These are phyloP conservation scores for Acacia pycnantha DNA, from an alignment of 331 rosid species.

Conservation along the genomic window DNA sequence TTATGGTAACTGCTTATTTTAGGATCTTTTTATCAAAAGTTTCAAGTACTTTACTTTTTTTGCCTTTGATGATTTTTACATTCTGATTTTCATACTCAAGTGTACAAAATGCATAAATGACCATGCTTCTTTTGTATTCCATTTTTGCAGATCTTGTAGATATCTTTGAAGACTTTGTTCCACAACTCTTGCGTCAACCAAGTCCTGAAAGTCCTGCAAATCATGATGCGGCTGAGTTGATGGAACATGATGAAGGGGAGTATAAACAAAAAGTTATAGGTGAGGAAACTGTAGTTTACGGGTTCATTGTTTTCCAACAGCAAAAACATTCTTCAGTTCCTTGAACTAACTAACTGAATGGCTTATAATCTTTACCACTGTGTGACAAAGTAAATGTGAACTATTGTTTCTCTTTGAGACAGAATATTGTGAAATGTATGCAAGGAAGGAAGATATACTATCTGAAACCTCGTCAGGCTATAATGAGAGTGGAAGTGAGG, in stretches of 20 bases:
- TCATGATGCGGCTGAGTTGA: slow-evolving; percentile 74
- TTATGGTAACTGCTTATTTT: slow-evolving; percentile 62
- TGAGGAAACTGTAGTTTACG: slow-evolving; percentile 12
- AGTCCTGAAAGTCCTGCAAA: slow-evolving; percentile 82
- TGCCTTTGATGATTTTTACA: background rate
- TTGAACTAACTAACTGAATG: background rate
- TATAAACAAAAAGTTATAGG: slow-evolving; percentile 42
- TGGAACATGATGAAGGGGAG: slow-evolving; percentile 2
- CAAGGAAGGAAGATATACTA: slow-evolving; percentile 54
- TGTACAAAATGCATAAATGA: background rate
- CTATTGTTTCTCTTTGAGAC: background rate
- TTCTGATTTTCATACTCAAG: background rate
- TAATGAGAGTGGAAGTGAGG: slow-evolving; percentile 70
- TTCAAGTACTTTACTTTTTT: background rate
- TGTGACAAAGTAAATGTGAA: background rate
- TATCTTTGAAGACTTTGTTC: slow-evolving; percentile 89
- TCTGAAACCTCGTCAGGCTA: slow-evolving; percentile 48
- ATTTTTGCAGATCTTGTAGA: slow-evolving; percentile 72
- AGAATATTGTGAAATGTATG: slow-evolving; percentile 87
- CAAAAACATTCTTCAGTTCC: background rate
- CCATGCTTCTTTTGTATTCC: background rate
- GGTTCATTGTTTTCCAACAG: background rate
- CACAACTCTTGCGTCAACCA: slow-evolving; percentile 90
- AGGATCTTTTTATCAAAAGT: background rate
- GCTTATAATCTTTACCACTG: background rate